These are phyloP conservation scores for Xylaria castorea DNA, from an alignment of 495 filamentous ascomycete genomes.

Conservation along the genomic window DNA sequence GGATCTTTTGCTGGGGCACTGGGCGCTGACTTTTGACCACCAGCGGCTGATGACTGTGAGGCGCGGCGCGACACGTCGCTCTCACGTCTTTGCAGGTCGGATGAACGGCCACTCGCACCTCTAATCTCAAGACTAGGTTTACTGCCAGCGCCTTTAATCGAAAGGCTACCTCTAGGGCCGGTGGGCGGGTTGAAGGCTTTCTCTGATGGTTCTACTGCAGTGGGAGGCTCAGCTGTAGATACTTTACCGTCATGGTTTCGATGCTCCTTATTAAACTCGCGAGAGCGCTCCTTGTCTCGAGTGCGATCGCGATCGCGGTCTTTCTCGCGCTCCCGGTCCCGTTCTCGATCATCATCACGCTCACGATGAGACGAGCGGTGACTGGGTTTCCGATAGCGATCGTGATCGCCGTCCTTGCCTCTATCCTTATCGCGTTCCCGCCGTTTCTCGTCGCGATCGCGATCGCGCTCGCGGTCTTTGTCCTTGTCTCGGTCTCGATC, in stretches of 20 bases:
- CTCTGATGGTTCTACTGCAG: conserved; percentile 49
- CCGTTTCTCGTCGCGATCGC: conserved; percentile 52
- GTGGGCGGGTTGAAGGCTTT: conserved; percentile 49
- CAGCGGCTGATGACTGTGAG: conserved; percentile 49
- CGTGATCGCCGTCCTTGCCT: conserved; percentile 44
- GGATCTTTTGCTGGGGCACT: conserved; percentile 57
- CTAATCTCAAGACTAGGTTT: conserved; percentile 48
- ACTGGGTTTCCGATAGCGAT: conserved; percentile 46
- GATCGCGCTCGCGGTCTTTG: conserved; percentile 55
- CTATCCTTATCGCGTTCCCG: conserved; percentile 54
- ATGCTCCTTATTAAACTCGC: conserved; percentile 52
- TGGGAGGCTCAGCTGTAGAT: conserved; percentile 43
- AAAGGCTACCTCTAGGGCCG: conserved; percentile 46
- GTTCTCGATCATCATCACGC: conserved; percentile 47
- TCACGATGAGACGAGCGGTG: conserved; percentile 55
- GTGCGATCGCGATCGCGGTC: conserved; percentile 51
- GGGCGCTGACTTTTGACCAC: conserved; percentile 41
- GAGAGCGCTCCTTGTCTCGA: conserved; percentile 51
- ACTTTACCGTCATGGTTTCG: conserved; percentile 60
- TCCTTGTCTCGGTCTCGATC: conserved; percentile 50
- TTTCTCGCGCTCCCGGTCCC: conserved; percentile 56
- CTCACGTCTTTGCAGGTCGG: conserved; percentile 36
- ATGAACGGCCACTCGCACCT: conserved; percentile 39
- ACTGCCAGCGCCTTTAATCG: conserved; percentile 46
- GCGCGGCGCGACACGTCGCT: conserved; percentile 42